Evolutionary conservation across 2,329 filamentous ascomycete species (phyloP).

Genomic region (Phaeosphaeriaceae sp.): DNA sequence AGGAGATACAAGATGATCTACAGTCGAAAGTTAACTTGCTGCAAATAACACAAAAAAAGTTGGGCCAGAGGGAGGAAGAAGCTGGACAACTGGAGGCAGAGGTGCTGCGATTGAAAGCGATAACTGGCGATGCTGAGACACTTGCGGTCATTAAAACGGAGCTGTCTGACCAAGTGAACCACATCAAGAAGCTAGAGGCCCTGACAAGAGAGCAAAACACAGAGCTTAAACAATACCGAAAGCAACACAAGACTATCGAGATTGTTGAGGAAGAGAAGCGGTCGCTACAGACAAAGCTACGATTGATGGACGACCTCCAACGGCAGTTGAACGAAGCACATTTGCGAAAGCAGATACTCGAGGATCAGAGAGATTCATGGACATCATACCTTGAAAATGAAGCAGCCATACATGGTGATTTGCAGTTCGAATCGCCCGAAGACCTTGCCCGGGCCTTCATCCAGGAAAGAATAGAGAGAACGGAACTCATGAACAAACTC

Average conservation of each 20-base stretch:
- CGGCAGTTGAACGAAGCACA: conserved; percentile 79
- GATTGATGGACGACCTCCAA: conserved; percentile 75
- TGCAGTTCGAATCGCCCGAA: conserved; percentile 87
- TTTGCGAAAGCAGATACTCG: conserved; percentile 82
- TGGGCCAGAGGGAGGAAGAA: conserved; percentile 72
- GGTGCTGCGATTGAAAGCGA: conserved; percentile 81
- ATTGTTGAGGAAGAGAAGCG: conserved; percentile 96
- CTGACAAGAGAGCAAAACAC: conserved; percentile 78
- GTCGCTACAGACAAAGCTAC: conserved; percentile 76
- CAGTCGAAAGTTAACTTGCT: conserved; percentile 63
- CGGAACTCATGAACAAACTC: conserved; percentile 79
- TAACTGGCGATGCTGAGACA: conserved; percentile 85
- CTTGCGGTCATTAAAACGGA: conserved; percentile 85
- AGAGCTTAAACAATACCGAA: conserved; percentile 82
- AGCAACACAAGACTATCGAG: conserved; percentile 84
- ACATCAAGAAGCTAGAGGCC: conserved; percentile 83
- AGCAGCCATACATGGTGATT: conserved; percentile 62
- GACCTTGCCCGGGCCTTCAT: conserved; percentile 83
- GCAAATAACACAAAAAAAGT: conserved; percentile 67
- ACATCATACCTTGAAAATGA: conserved; percentile 80
- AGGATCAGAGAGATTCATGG: conserved; percentile 89
- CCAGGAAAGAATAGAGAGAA: conserved; percentile 79
- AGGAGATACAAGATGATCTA: conserved; percentile 66
- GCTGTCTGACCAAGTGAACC: conserved; percentile 87
- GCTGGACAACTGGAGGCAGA: conserved; percentile 81